These are phyloP conservation scores for Saccharomyces paradoxus DNA, from an alignment of 805 yeast genomes.

Conservation along the genomic window DNA sequence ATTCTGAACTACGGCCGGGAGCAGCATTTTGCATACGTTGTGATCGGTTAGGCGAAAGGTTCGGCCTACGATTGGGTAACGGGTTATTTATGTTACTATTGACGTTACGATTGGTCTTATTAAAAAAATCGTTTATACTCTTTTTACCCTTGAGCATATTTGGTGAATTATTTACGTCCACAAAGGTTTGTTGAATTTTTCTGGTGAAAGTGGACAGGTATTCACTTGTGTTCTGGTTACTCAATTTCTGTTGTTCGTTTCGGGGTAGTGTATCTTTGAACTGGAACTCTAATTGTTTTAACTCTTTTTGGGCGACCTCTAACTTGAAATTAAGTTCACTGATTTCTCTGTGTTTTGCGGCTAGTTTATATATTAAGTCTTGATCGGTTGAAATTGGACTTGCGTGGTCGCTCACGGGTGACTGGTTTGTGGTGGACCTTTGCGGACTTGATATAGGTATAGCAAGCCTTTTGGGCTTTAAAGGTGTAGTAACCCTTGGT, in stretches of 20 bases:
- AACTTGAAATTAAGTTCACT: conserved; percentile 40
- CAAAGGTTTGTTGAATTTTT: conserved; percentile 12
- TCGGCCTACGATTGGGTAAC: not conserved
- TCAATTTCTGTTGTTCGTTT: not conserved
- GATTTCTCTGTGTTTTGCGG: conserved; percentile 47
- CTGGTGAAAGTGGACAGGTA: conserved; percentile 6
- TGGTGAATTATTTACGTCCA: conserved; percentile 18
- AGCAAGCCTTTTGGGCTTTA: not conserved
- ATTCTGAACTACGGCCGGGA: not conserved
- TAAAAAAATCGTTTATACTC: conserved; percentile 20
- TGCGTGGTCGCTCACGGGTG: conserved; percentile 1
- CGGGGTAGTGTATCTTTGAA: conserved; percentile 19
- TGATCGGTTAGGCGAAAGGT: not conserved
- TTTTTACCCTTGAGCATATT: conserved; percentile 14
- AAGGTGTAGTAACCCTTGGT: not conserved
- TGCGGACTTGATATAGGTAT: not conserved
- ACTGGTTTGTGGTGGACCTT: not conserved
- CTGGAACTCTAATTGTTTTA: conserved; percentile 29
- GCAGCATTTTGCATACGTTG: not conserved
- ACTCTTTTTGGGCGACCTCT: conserved; percentile 32
- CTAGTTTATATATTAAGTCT: conserved; percentile 33
- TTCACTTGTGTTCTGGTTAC: conserved; percentile 1
- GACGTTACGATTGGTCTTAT: conserved; percentile 3
- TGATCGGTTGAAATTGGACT: conserved; percentile 3
- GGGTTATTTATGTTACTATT: not conserved